Evolutionary conservation across 257 asterid genomes (phyloP), one percentile per base, ranked within the genome.

Genomic region (Plectranthus barbatus): DNA sequence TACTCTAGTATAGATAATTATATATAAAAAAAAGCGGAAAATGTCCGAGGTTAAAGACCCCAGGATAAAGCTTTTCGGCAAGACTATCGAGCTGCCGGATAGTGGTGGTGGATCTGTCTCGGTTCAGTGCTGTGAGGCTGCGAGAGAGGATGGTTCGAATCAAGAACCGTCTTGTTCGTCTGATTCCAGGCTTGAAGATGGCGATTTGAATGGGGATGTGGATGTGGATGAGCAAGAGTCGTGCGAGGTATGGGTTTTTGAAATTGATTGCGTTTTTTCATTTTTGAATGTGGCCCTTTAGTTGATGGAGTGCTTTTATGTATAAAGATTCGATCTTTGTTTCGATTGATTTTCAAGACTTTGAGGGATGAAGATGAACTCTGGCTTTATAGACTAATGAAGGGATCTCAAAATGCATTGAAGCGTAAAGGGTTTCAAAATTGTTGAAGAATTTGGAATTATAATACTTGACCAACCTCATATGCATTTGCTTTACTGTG

Each of bases 31-130:
- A 44, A 13, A 44, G 33, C 14, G 26, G 6, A 71, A 64, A 44
- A 89, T 89, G 99, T 80, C 86, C 46, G 95, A 81, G 58, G 74
- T 66, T 3, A 86, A 81, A 67, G 98, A 92, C 77, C 95, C 95
- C 4, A 90, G 73, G 71, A 84, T 92, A 45, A 92, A 87, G 78
- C 95, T 92, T 65, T 92, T 92, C 72, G 99, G 99, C 15, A 75
- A 76, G 67, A 92, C 95, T 23, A 92, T 92, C 67, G 83, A 75
- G 52, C 73, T 88, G 66, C 86, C 84, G 70, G 87, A 83, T 19
- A 19, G 62, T 20, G 73, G 66, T 26, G 82, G 66, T n/a, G n/a
- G n/a, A n/a, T n/a, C n/a, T n/a, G n/a, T n/a, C n/a, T n/a, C n/a
- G n/a, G n/a, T n/a, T n/a, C n/a, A n/a, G n/a, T 23, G 56, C 53